phyloP scores from a whole-genome alignment of 305 asterid species.

The Stenogyne calaminthoides region DNA sequence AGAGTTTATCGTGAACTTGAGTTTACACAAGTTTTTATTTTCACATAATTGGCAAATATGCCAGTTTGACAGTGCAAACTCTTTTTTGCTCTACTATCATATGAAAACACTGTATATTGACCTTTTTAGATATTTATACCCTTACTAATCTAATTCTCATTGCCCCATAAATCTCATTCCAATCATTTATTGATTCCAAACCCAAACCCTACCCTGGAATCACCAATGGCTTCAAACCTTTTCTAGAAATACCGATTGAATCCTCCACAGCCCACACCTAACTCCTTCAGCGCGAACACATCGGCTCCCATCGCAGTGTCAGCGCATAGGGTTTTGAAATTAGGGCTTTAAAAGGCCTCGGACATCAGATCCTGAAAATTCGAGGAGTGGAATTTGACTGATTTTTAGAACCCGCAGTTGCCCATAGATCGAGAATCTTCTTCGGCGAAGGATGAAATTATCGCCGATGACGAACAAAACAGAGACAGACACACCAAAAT shows the following conservation, averaged over 20 bases:
- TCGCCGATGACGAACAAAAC: slow-evolving; percentile 59
- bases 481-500: slow-evolving; percentile 66
- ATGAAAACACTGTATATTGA: too few relatives aligned
- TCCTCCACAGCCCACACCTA: slow-evolving; percentile 79
- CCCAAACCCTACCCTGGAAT: slow-evolving; percentile 61
- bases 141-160: too few relatives aligned
- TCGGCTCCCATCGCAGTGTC: slow-evolving; percentile 79
- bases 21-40: too few relatives aligned
- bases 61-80: too few relatives aligned
- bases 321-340: slow-evolving; percentile 65
- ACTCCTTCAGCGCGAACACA: slow-evolving; percentile 77
- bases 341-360: slow-evolving; percentile 62
- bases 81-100: too few relatives aligned
- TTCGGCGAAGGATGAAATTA: slow-evolving; percentile 49
- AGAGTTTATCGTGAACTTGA: too few relatives aligned
- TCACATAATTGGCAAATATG: too few relatives aligned
- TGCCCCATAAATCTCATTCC: too few relatives aligned
- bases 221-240: slow-evolving; percentile 77
- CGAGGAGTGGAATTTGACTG: slow-evolving; percentile 62
- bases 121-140: too few relatives aligned
- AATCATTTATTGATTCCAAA: too few relatives aligned
- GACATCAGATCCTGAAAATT: slow-evolving; percentile 80
- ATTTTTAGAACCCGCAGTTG: slow-evolving; percentile 67
- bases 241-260: slow-evolving; percentile 72
- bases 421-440: slow-evolving; percentile 73